Evolutionary conservation across 306 rosid genomes (phyloP).

Genomic region (Vicia faba): DNA sequence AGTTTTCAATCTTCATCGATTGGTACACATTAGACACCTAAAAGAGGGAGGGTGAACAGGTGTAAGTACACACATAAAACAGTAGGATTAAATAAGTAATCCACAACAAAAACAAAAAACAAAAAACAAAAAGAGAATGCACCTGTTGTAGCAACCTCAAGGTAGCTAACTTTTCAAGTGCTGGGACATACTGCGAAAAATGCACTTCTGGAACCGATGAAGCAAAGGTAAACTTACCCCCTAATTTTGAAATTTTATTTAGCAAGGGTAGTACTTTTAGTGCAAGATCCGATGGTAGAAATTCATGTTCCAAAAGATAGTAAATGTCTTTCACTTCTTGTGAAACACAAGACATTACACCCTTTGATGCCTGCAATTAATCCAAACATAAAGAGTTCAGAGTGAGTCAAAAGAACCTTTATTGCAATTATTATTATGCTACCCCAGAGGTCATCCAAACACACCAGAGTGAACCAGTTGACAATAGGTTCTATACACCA

Average conservation of each 20-base stretch:
- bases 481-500: too few relatives aligned
- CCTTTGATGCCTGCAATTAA: conserved; percentile 67
- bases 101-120: too few relatives aligned
- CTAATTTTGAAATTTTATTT: conserved; percentile 70
- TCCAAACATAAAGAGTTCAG: background rate
- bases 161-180: conserved; percentile 82
- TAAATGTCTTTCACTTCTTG: conserved; percentile 96
- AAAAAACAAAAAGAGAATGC: conserved; percentile 15
- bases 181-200: conserved; percentile 70
- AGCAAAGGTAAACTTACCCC: conserved; percentile 87
- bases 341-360: conserved; percentile 87
- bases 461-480: background rate
- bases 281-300: conserved; percentile 84
- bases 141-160: conserved; percentile 99
- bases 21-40: conserved; percentile 92
- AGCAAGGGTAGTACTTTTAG: conserved; percentile 71
- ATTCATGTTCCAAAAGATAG: conserved; percentile 86
- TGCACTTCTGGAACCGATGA: conserved; percentile 94
- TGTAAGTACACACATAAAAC: conserved; percentile 3
- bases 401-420: background rate
- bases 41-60: conserved; percentile 4
- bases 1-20: conserved; percentile 75
- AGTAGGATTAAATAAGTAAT: background rate
- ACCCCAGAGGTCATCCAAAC: background rate
- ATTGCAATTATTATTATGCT: background rate